Conservation (phyloP, 352 stramenopile genomes). For the Pythium periplocum region DNA sequence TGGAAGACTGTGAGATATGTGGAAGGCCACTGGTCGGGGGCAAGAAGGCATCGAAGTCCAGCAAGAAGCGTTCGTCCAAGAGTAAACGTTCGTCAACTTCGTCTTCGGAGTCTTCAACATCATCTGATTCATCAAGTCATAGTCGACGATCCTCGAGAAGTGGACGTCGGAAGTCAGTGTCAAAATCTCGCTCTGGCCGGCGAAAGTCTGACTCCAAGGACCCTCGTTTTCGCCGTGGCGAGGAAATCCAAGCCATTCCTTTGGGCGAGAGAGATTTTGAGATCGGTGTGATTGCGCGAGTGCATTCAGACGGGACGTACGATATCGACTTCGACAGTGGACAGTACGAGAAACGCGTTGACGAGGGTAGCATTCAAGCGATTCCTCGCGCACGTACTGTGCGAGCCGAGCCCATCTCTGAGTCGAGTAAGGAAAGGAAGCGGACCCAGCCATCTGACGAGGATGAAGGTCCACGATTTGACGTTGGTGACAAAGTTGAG, state of each 20-base stretch:
- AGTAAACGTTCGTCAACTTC: conserved; percentile 25
- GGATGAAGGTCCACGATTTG: conserved; percentile 18
- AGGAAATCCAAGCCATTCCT: conserved; percentile 61
- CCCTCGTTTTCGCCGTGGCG: conserved; percentile 37
- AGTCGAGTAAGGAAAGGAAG: conserved; percentile 7
- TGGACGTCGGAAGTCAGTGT: conserved; percentile 27
- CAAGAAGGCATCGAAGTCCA: conserved; percentile 26
- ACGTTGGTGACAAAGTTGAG: conserved; percentile 39
- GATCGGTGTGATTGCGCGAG: conserved; percentile 42
- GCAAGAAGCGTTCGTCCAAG: conserved; percentile 33
- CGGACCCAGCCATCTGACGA: conserved; percentile 14
- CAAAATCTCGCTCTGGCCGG: conserved; percentile 5
- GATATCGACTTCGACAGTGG: conserved; percentile 68
- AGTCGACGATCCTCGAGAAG: conserved; percentile 23
- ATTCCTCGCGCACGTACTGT: conserved; percentile 35
- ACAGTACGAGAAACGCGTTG: conserved; percentile 47
- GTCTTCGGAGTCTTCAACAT: conserved; percentile 21
- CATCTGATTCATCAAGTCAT: conserved; percentile 16
- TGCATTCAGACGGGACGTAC: conserved; percentile 48
- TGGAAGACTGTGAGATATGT: conserved; percentile 67
- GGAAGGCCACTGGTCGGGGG: conserved; percentile 28
- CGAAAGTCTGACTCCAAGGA: conserved; percentile 6
- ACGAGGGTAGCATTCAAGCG: conserved; percentile 35
- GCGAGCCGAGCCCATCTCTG: conserved; percentile 15
- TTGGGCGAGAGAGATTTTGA: conserved; percentile 38